Percentiles rank a stretch among this genome's conserved stretches.
Evolutionary conservation across 2,329 filamentous ascomycete species (phyloP).

Genomic region (Aspergillus terreus): DNA sequence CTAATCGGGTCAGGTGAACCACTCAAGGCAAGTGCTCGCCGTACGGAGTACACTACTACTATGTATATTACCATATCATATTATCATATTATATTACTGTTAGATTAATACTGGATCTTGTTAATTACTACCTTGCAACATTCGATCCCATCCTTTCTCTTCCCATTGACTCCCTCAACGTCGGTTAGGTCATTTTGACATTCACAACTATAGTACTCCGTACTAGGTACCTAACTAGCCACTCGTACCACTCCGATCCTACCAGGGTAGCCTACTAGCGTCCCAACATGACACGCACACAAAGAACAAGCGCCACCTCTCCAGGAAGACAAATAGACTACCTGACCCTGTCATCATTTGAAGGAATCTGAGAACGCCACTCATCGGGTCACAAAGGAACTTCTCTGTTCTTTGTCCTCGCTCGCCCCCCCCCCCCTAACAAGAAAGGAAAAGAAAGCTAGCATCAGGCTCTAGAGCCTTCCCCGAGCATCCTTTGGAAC

Average conservation of each 20-base stretch:
- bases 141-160: not conserved
- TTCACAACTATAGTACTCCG: not conserved
- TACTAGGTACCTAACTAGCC: too few relatives aligned
- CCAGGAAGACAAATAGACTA: not conserved
- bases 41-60: too few relatives aligned
- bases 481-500: not conserved
- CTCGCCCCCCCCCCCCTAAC: slow-evolving; percentile 1
- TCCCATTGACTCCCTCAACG: not conserved
- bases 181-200: not conserved
- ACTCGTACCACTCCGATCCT: not conserved
- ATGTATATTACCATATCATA: too few relatives aligned
- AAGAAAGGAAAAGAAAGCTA: not conserved
- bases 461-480: not conserved
- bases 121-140: not conserved
- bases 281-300: not conserved
- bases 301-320: not conserved
- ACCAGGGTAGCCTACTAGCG: not conserved
- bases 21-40: too few relatives aligned
- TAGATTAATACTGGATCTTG: not conserved
- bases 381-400: slow-evolving; percentile 4
- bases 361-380: not conserved
- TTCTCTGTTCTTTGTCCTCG: not conserved
- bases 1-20: slow-evolving; percentile 6
- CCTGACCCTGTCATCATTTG: not conserved
- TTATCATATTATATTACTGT: too few relatives aligned